Evolutionary conservation across 306 rosid genomes (phyloP).

Genomic region (Vigna hirtella): DNA sequence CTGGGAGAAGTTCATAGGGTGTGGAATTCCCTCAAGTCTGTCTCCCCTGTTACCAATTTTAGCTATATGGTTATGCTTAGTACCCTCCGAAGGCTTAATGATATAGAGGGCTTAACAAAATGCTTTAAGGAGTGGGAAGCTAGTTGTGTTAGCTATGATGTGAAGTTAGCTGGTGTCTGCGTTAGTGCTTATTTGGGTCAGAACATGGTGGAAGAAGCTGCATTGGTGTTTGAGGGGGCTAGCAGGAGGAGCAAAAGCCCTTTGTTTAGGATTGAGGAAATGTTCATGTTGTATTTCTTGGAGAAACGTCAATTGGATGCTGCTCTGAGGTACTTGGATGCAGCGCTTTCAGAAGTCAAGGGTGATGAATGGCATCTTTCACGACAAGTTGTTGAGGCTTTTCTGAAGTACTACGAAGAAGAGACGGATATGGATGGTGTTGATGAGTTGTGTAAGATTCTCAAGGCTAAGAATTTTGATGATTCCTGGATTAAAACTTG

Average conservation of each 20-base stretch:
- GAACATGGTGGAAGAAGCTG: conserved; percentile 71
- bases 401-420: conserved; percentile 70
- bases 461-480: conserved; percentile 60
- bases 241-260: conserved; percentile 57
- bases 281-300: conserved; percentile 66
- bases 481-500: conserved; percentile 57
- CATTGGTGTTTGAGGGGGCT: conserved; percentile 56
- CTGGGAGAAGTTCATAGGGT: conserved; percentile 64
- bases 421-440: conserved; percentile 65
- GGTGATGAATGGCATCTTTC: conserved; percentile 30
- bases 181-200: conserved; percentile 66
- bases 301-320: conserved; percentile 49
- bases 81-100: conserved; percentile 69
- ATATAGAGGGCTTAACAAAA: conserved; percentile 61
- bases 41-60: conserved; percentile 54
- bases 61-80: conserved; percentile 81
- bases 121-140: conserved; percentile 83
- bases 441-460: conserved; percentile 64
- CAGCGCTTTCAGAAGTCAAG: conserved; percentile 53
- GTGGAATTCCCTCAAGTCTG: conserved; percentile 66
- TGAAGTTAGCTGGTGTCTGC: conserved; percentile 55
- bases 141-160: conserved; percentile 56
- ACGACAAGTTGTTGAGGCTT: conserved; percentile 49
- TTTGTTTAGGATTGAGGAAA: conserved; percentile 61
- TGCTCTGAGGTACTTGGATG: conserved; percentile 66